A percentile compares a stretch with the other conserved stretches of the same genome.
Evolutionary conservation across 1,284 basidiomycete species (phyloP).

Genomic region (Cerioporus squamosus): DNA sequence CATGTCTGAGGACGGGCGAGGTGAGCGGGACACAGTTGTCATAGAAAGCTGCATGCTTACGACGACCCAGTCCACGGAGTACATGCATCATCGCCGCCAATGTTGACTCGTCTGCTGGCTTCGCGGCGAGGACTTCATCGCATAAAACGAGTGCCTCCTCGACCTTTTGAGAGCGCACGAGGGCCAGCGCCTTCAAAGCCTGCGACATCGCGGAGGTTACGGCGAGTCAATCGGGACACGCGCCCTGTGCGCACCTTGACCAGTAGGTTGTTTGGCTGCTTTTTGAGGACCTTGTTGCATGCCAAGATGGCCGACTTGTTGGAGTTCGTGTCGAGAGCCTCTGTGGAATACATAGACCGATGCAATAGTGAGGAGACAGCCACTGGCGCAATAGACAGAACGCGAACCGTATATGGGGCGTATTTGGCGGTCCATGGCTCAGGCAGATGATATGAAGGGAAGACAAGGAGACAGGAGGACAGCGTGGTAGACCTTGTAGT

Average conservation of each 20-base stretch:
- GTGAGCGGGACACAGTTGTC: neutral
- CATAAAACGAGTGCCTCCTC: conserved; percentile 81
- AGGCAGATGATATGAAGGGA: neutral
- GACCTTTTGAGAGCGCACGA: conserved; percentile 80
- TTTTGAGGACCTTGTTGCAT: conserved; percentile 86
- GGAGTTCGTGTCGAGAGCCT: conserved; percentile 83
- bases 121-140: conserved; percentile 74
- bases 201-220: conserved; percentile 32
- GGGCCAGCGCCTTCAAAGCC: conserved; percentile 85
- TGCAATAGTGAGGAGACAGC: conserved; percentile 5
- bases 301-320: conserved; percentile 81
- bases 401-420: conserved; percentile 76
- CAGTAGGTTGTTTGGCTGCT: conserved; percentile 73
- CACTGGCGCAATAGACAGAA: conserved; percentile 2
- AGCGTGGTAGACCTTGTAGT: conserved; percentile 2
- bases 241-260: conserved; percentile 57
- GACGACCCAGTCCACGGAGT: conserved; percentile 73
- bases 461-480: neutral
- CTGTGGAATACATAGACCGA: conserved; percentile 41
- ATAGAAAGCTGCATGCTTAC: conserved; percentile 45
- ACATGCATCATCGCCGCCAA: conserved; percentile 83
- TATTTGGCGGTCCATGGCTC: conserved; percentile 71
- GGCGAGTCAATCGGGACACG: neutral
- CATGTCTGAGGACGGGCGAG: conserved; percentile 50
- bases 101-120: conserved; percentile 70